Conservation (phyloP, 179 eudicot genomes). For the Spinacia oleracea region DNA sequence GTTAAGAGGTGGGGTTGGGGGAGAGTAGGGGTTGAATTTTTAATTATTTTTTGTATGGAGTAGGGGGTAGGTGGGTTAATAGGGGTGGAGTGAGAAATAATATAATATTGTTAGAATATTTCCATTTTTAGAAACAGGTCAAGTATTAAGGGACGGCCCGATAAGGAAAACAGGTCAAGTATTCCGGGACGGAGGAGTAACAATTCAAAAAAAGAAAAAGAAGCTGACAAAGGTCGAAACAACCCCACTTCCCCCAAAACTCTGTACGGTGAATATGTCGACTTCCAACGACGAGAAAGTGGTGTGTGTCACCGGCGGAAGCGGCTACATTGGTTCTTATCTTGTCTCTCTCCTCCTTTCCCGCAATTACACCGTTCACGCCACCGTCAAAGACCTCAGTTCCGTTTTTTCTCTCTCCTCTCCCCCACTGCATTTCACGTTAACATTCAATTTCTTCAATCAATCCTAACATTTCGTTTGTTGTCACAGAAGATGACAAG, state of each 20-base stretch:
- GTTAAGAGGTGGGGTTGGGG: too few relatives aligned
- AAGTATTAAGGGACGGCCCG: too few relatives aligned
- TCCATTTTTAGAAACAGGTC: too few relatives aligned
- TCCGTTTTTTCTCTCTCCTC: not conserved
- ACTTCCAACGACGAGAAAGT: constrained; percentile 19
- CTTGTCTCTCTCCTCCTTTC: constrained; percentile 45
- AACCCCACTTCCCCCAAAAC: not conserved
- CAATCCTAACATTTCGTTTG: not conserved
- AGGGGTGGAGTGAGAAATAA: too few relatives aligned
- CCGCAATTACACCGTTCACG: constrained; percentile 49
- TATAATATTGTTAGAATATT: too few relatives aligned
- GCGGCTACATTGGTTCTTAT: constrained; percentile 52
- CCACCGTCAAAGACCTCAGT: constrained; percentile 45
- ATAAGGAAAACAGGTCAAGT: too few relatives aligned
- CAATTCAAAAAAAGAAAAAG: too few relatives aligned
- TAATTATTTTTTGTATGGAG: too few relatives aligned
- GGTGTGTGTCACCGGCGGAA: constrained; percentile 52
- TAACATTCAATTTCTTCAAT: not conserved
- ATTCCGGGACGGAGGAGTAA: too few relatives aligned
- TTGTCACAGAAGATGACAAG: constrained; percentile 53
- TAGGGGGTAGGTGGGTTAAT: too few relatives aligned
- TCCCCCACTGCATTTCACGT: not conserved
- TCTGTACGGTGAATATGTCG: constrained; percentile 1
- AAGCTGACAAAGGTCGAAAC: not conserved
- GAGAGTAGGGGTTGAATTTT: too few relatives aligned